Evolutionary conservation across 2,329 filamentous ascomycete genomes (phyloP), one percentile per base, ranked within the genome.

Genomic region (Fusarium falciforme): DNA sequence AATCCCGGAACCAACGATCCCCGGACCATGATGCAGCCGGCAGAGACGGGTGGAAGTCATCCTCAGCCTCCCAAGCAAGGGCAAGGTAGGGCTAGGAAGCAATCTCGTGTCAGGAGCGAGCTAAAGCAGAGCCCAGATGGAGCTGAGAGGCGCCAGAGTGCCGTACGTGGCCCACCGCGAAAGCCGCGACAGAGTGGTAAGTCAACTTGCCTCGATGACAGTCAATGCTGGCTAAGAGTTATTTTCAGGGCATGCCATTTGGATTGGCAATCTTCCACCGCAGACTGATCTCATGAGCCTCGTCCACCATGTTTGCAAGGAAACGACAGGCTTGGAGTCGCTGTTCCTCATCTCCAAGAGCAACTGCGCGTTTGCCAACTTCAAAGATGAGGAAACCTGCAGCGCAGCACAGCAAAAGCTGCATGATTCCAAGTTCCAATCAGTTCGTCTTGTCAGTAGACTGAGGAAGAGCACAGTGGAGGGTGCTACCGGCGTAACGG

Each of bases 281-380:
- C 93, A 94, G 58, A 93, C 95, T 1, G 92, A 92, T 44, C 87
- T 98, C 14, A 91, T 94, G 83, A 93, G 90, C 67, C 85, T 98
- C n/a, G 97, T 98, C 61, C 91, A 96, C 68, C 94, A 98, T 80
- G 96, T 98, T 67, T 97, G 94, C 70, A 91, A 90, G 72, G 93
- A 95, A 74, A 92, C 94, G 0, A 89, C 88, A 0, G 89, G 95
- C 2, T 90, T 98, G 25, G 93, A 98, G 80, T 98, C 95, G 55
- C 86, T 98, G 0, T 98, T 98, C 76, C 85, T 98, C 38, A 98
- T 98, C 44, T 96, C 95, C 0, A 98, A 98, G 82, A 98, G 95
- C 81, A 98, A 98, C 80, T 98, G 96, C 79, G 96, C 95, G 0
- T 98, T 98, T 84, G 94, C 97, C 74, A 98, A 98, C 79, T 98